Evolutionary conservation across 208 protist genomes (phyloP).

Genomic region (Leishmania major): DNA sequence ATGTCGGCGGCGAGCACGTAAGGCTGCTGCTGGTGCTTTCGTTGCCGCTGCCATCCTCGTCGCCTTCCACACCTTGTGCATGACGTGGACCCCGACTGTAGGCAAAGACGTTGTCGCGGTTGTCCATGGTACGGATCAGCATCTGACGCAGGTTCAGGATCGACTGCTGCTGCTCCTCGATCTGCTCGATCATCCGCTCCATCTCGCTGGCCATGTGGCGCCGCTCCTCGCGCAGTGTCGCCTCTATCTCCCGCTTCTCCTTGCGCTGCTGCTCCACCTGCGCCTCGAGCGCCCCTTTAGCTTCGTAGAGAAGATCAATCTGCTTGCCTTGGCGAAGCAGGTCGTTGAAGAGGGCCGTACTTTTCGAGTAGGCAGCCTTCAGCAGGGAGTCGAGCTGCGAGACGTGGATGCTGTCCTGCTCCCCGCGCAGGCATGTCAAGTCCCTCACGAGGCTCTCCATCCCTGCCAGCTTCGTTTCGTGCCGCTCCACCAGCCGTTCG

Average conservation of each 20-base stretch:
- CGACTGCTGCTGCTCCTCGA: slow-evolving; percentile 83
- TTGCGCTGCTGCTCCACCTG: slow-evolving; percentile 67
- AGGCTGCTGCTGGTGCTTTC: slow-evolving; percentile 7
- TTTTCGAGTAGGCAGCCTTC: slow-evolving; percentile 86
- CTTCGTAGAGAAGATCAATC: slow-evolving; percentile 72
- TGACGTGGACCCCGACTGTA: slow-evolving; percentile 25
- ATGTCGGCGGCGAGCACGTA: slow-evolving; percentile 14
- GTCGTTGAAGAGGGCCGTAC: slow-evolving; percentile 83
- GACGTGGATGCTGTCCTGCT: slow-evolving; percentile 68
- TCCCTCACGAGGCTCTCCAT: slow-evolving; percentile 82
- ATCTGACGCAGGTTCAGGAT: slow-evolving; percentile 84
- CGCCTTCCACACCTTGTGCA: background rate
- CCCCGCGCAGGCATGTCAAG: slow-evolving; percentile 61
- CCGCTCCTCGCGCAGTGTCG: slow-evolving; percentile 64
- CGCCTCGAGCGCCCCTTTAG: slow-evolving; percentile 55
- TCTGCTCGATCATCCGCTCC: slow-evolving; percentile 75
- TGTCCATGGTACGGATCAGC: slow-evolving; percentile 76
- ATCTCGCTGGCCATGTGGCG: slow-evolving; percentile 61
- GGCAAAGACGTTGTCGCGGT: slow-evolving; percentile 26
- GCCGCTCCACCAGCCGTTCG: slow-evolving; percentile 51
- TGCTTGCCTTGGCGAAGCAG: slow-evolving; percentile 76
- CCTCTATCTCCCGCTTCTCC: slow-evolving; percentile 70
- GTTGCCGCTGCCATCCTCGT: slow-evolving; percentile 1
- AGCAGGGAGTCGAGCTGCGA: slow-evolving; percentile 82
- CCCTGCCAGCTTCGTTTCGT: slow-evolving; percentile 64